Conservation (phyloP, 306 rosid genomes). For the Vigna trinervia region DNA sequence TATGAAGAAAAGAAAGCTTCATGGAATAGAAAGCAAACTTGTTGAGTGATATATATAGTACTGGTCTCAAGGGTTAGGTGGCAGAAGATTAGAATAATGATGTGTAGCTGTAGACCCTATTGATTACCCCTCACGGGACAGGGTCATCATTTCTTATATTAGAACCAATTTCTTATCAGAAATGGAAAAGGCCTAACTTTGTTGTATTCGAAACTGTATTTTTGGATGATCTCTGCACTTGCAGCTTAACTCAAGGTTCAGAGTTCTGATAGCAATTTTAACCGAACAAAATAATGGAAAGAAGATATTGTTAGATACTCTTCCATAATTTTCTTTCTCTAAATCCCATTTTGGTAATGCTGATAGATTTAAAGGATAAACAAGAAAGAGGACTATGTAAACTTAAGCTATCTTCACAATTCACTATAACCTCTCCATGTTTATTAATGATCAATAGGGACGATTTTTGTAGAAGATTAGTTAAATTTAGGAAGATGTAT, state of each 20-base stretch:
- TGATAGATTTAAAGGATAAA: background rate
- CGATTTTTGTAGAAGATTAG: too few species aligned
- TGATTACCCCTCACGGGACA: conserved; percentile 37
- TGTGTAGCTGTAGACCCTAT: conserved; percentile 48
- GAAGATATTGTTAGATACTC: conserved; percentile 11
- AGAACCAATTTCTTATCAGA: conserved; percentile 26
- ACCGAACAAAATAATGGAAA: background rate
- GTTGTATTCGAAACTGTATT: conserved; percentile 13
- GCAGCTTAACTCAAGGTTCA: background rate
- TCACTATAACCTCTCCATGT: too few species aligned
- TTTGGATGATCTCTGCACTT: conserved; percentile 38
- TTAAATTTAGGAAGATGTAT: too few species aligned
- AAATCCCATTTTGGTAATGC: background rate
- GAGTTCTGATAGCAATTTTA: background rate
- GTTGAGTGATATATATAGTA: conserved; percentile 61
- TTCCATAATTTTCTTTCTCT: background rate
- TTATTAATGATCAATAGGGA: too few species aligned
- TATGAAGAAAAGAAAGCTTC: conserved; percentile 17
- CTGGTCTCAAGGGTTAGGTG: conserved; percentile 37
- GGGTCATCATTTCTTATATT: conserved; percentile 8
- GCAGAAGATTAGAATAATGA: conserved; percentile 50
- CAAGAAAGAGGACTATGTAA: background rate
- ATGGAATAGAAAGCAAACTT: conserved; percentile 44
- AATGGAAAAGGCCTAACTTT: conserved; percentile 49
- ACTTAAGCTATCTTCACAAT: background rate